Evolutionary conservation across 2,329 filamentous ascomycete genomes (phyloP).

Genomic region (Colletotrichum spaethianum): DNA sequence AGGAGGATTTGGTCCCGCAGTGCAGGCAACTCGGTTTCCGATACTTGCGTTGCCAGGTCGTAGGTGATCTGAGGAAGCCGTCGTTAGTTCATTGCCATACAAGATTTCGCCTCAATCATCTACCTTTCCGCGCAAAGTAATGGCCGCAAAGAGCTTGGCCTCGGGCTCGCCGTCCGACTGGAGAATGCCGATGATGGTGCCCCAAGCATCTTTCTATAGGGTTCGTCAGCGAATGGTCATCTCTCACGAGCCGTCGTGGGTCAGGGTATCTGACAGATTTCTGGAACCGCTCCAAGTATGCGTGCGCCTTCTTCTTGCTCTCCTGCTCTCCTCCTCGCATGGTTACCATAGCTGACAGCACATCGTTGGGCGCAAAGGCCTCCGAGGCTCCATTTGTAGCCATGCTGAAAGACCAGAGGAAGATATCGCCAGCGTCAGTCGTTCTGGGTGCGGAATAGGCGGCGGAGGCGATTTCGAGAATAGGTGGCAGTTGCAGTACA

Average conservation of each 20-base stretch:
- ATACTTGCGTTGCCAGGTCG: slow-evolving; percentile 88
- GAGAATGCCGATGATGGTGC: slow-evolving; percentile 86
- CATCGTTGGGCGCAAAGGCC: slow-evolving; percentile 80
- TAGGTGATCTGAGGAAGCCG: slow-evolving; percentile 83
- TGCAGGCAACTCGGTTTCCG: slow-evolving; percentile 78
- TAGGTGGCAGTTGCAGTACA: slow-evolving; percentile 23
- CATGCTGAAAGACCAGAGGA: slow-evolving; percentile 65
- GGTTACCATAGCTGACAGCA: slow-evolving; percentile 89
- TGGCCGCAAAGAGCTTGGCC: slow-evolving; percentile 94
- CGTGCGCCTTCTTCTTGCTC: slow-evolving; percentile 90
- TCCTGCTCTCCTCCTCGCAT: slow-evolving; percentile 90
- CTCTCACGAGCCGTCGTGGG: slow-evolving; percentile 12
- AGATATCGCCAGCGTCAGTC: slow-evolving; percentile 3
- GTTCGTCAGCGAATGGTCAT: slow-evolving; percentile 2
- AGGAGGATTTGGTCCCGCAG: slow-evolving; percentile 88
- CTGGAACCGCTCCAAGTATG: slow-evolving; percentile 94
- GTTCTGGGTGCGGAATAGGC: slow-evolving; percentile 9
- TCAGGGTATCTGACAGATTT: slow-evolving; percentile 83
- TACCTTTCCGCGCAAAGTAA: slow-evolving; percentile 98
- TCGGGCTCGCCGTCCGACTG: slow-evolving; percentile 86
- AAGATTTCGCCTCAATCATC: slow-evolving; percentile 43
- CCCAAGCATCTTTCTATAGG: slow-evolving; percentile 89
- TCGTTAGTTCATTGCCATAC: slow-evolving; percentile 30
- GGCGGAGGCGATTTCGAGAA: slow-evolving; percentile 13
- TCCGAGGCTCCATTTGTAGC: slow-evolving; percentile 75